Percentiles rank a stretch among this genome's conserved stretches.
Conservation (phyloP, 306 rosid species). For the Cucurbita ficifolia region DNA sequence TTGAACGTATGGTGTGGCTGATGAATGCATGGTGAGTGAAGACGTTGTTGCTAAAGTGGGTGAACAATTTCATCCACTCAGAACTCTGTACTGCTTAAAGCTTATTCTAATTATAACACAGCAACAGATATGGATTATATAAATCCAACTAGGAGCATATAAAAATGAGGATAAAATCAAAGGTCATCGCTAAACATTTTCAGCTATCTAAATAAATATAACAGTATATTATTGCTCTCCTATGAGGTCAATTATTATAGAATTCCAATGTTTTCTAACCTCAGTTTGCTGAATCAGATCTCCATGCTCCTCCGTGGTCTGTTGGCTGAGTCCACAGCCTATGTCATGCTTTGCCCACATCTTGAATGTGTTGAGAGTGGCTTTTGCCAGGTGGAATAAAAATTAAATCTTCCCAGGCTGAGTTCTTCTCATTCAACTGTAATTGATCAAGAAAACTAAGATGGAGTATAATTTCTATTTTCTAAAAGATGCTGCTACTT, state of each 20-base stretch:
- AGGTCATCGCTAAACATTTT: not conserved
- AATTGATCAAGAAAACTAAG: constrained; percentile 11
- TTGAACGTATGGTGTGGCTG: no score
- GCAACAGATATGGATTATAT: not conserved
- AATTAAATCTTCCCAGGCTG: constrained; percentile 94
- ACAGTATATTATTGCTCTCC: not conserved
- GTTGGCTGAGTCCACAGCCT: constrained; percentile 3
- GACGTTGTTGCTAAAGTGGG: no score
- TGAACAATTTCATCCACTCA: no score
- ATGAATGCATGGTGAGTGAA: no score
- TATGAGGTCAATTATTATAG: not conserved
- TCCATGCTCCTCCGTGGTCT: constrained; percentile 7
- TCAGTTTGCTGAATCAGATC: constrained; percentile 3
- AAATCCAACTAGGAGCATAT: not conserved
- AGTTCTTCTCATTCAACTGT: constrained; percentile 61
- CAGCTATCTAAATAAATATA: not conserved
- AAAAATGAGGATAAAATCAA: not conserved
- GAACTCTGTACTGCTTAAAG: not conserved
- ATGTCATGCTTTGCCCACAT: constrained; percentile 37
- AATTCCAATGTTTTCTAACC: not conserved
- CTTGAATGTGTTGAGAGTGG: constrained; percentile 70
- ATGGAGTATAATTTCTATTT: not conserved
- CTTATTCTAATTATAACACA: not conserved
- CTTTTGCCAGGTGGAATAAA: constrained; percentile 93
- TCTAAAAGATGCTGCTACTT: not conserved